These are phyloP conservation scores for Mangifera indica DNA, from an alignment of 345 rosid genomes.

Conservation along the genomic window DNA sequence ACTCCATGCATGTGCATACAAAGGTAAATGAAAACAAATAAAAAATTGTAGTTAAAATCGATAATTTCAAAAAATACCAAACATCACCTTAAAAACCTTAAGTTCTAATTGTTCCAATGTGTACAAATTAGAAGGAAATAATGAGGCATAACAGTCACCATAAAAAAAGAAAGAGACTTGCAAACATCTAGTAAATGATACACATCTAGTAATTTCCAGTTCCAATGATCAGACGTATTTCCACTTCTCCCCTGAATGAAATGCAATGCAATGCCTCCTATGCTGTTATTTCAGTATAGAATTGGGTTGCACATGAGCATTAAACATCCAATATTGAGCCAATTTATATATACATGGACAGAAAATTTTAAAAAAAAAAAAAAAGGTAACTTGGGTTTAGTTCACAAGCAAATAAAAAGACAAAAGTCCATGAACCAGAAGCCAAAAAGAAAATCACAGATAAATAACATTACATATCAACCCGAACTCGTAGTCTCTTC, in stretches of 20 bases:
- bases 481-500: constrained; percentile 25
- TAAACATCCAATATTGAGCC: neutral
- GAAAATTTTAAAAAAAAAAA: no score
- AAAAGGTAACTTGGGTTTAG: constrained; percentile 11
- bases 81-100: neutral
- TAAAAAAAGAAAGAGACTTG: neutral
- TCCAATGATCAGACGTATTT: neutral
- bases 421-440: constrained; percentile 15
- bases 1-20: neutral
- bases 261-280: neutral
- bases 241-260: neutral
- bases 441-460: neutral
- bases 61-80: neutral
- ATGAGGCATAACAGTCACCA: neutral
- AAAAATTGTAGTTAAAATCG: neutral
- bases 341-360: no score
- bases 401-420: constrained; percentile 19
- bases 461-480: constrained; percentile 22
- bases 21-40: neutral
- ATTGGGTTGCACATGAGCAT: constrained; percentile 7
- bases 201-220: neutral
- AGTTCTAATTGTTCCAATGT: neutral
- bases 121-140: neutral
- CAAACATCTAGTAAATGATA: neutral
- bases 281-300: neutral